These are phyloP conservation scores for Fusarium agapanthi DNA, from an alignment of 2,329 filamentous ascomycete species.

Conservation along the genomic window DNA sequence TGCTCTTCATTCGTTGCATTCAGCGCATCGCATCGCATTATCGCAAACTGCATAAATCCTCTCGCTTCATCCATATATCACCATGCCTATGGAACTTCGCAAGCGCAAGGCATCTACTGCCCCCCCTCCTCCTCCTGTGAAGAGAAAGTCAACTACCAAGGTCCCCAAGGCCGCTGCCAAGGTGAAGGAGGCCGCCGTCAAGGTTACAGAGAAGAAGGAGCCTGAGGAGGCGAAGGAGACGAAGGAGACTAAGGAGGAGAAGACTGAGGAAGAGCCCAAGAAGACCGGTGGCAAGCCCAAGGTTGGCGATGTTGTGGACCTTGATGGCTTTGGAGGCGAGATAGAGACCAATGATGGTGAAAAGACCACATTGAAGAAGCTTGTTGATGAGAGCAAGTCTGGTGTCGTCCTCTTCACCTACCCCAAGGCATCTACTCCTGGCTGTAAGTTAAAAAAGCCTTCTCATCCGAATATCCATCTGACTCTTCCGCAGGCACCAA, in stretches of 20 bases:
- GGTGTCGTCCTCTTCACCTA: constrained; percentile 96
- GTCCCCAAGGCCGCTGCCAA: constrained; percentile 30
- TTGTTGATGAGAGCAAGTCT: constrained; percentile 83
- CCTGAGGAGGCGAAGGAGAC: constrained; percentile 48
- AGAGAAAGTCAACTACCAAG: constrained; percentile 49
- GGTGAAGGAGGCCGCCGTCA: constrained; percentile 44
- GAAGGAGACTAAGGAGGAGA: constrained; percentile 34
- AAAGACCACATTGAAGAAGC: constrained; percentile 79
- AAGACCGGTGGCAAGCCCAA: constrained; percentile 51
- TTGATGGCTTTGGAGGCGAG: constrained; percentile 72
- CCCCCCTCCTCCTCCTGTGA: constrained; percentile 51
- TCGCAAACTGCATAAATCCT: constrained; percentile 12
- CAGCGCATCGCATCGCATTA: constrained; percentile 29
- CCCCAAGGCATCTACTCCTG: constrained; percentile 91
- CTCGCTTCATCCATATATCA: constrained; percentile 14
- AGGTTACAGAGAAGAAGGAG: constrained; percentile 44
- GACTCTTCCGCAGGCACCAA: constrained; percentile 74
- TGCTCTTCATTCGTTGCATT: constrained; percentile 27
- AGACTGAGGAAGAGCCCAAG: constrained; percentile 34
- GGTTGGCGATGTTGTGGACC: constrained; percentile 64
- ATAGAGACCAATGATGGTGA: constrained; percentile 86
- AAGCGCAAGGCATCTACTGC: constrained; percentile 67
- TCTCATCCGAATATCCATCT: neutral
- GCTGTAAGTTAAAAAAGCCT: constrained; percentile 71
- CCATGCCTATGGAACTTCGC: constrained; percentile 67